Base-by-base conservation (phyloP, 2,329 filamentous ascomycete genomes). In the Trichoderma cornu-damae region DNA sequence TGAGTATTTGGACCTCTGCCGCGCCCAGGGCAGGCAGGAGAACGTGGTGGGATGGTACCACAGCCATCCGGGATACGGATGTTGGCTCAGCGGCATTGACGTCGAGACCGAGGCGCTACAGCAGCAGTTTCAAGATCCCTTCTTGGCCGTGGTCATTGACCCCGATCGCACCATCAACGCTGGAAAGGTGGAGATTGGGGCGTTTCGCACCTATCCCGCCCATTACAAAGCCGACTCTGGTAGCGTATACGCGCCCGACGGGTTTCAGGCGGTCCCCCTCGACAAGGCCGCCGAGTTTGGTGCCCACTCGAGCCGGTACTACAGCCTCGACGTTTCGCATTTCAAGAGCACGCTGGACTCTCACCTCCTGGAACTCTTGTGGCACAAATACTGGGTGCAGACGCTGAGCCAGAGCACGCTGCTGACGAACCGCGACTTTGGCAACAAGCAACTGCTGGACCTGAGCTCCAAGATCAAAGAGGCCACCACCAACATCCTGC, bases 301-400 rank as follows among this genome's bases (percentile, higher is more conserved):
- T 61, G 92, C 92, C 0, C 93, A 99, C 70, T 86, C 89, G 12
- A 89, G 84, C 70, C 85, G 88, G 56, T 99, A 99, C 77, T 99
- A 99, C 73, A 81, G 88, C 12, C 81, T 99, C 5, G 89, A 95
- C 61, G 89, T 97, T 12, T 90, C 90, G 30, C 90, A 96, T 73
- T 99, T 90, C 81, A 97, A 97, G 76, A 94, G 89, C 62, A 88
- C 88, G 0, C 85, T 99, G 26, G 94, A 99, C 73, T 82, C 86
- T 2, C 88, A 91, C 65, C 80, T 99, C 22, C 79, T 99, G 4
- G 90, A 95, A 67, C 81, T 90, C 51, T 79, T 99, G 28, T 97
- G 94, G 94, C 96, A 96, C 77, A 97, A 97, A 73, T 99, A 99
- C 78, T 96, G 91, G 94, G 92, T 96, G 32, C 89, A 95, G 68